These are phyloP conservation scores for Beauveria pseudobassiana DNA, from an alignment of 2,329 filamentous ascomycete species.

Conservation along the genomic window DNA sequence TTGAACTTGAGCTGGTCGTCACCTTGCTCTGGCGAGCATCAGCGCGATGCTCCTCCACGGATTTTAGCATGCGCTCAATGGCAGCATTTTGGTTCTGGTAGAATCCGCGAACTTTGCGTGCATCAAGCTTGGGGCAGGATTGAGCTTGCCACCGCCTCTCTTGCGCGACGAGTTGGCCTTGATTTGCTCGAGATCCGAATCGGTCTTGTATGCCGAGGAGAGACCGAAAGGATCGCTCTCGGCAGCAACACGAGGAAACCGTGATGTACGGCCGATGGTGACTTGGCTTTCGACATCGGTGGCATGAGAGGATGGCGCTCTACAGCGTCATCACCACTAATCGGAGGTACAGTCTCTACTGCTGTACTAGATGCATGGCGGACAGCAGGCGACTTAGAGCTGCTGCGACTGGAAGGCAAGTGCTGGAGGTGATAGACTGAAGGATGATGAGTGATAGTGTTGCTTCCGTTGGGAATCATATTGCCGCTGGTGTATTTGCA, in stretches of 20 bases:
- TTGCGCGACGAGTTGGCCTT: conserved; percentile 75
- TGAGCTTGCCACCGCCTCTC: conserved; percentile 41
- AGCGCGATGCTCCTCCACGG: conserved; percentile 81
- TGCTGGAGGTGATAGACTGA: conserved; percentile 36
- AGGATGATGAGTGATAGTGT: conserved; percentile 36
- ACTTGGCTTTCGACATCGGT: conserved; percentile 44
- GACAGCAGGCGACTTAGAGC: conserved; percentile 21
- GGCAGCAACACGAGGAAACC: conserved; percentile 49
- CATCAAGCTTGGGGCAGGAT: conserved; percentile 23
- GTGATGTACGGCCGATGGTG: conserved; percentile 28
- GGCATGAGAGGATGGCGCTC: conserved; percentile 33
- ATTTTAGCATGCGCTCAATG: conserved; percentile 85
- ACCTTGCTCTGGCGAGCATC: conserved; percentile 71
- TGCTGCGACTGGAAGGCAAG: conserved; percentile 20
- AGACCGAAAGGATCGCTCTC: conserved; percentile 79
- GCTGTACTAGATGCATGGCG: conserved; percentile 37
- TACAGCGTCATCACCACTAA: conserved; percentile 29
- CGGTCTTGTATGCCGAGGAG: conserved; percentile 67
- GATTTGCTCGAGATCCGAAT: conserved; percentile 68
- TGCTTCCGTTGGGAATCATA: conserved; percentile 36
- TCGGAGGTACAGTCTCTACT: conserved; percentile 31
- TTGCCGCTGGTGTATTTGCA: neutral
- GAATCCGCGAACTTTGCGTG: conserved; percentile 64
- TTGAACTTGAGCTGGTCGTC: conserved; percentile 73
- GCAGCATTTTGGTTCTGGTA: conserved; percentile 90